Evolutionary conservation across 345 rosid genomes (phyloP), one percentile per base, ranked within the genome.

Genomic region (Triadica sebifera): DNA sequence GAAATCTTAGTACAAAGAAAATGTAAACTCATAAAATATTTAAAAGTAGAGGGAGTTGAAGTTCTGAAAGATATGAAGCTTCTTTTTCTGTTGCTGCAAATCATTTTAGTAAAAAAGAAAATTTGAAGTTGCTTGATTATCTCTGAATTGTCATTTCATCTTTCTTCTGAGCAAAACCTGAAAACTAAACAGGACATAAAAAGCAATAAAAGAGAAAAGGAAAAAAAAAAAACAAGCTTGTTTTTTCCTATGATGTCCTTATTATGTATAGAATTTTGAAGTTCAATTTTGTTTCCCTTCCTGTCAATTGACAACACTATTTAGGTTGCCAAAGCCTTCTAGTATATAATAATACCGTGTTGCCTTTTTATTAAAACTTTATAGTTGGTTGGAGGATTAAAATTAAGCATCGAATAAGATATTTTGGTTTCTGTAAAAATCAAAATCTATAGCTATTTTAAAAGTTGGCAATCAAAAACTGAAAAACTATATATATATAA

Each of bases 61-160:
- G 34, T 66, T 75, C 60, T 74, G 76, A 17, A 1, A 29, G 53
- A 55, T 63, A 15, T 77, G 80, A 73, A 57, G 70, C 61, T 64
- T 75, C 56, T 78, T 76, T 74, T 38, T 67, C 62, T 56, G 73
- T 22, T 51, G 59, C 24, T 45, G 74, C 72, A 56, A 52, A 75
- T 69, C 78, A 75, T 75, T 83, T 83, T 46, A 62, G 84, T 83
- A 79, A 22, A 75, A 75, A 82, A 73, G 75, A 59, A 73, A 70
- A 74, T 71, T 8, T 19, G 64, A 37, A 55, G 59, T 57, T 12
- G 37, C 13, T 38, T 78, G 72, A 63, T 75, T 46, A 61, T 70
- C 72, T 20, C 55, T 65, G 62, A 22, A 49, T 68, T 57, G n/a
- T 47, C 51, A 38, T 52, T 52, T 52, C 38, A 15, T 52, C 53